phyloP scores from a whole-genome alignment of 208 protist genomes.

The Trypanosoma mega region DNA sequence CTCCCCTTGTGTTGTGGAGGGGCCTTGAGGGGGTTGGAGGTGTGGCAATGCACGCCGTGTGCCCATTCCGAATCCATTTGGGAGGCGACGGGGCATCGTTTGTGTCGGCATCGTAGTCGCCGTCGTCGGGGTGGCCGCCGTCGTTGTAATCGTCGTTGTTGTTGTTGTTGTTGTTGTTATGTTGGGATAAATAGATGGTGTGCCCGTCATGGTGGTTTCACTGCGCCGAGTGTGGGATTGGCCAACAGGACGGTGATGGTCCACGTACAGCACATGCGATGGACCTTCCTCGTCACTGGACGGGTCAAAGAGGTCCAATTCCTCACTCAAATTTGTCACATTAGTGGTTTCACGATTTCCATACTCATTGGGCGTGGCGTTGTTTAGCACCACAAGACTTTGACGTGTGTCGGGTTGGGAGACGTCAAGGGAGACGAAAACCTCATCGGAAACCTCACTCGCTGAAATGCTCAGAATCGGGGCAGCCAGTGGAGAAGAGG shows the following conservation, averaged over 20 bases:
- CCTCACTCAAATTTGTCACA: neutral
- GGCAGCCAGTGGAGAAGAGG: conserved; percentile 10
- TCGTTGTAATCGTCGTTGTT: neutral
- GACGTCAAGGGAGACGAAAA: conserved; percentile 24
- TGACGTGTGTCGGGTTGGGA: neutral
- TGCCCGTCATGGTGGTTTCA: no score
- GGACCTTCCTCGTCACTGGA: conserved; percentile 21
- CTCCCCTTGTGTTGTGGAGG: neutral
- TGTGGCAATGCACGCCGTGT: neutral
- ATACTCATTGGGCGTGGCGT: no score
- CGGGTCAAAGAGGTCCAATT: conserved; percentile 1
- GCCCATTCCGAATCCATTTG: neutral
- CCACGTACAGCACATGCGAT: conserved; percentile 12
- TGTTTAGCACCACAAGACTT: no score
- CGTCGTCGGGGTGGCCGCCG: no score
- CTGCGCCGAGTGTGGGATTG: neutral
- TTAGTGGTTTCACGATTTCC: conserved; percentile 14
- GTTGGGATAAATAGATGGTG: no score
- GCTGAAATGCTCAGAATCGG: conserved; percentile 25
- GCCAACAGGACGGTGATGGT: conserved; percentile 13
- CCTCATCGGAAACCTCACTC: conserved; percentile 28
- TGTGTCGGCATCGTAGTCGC: conserved; percentile 2
- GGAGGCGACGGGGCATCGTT: neutral
- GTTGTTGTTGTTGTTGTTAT: neutral
- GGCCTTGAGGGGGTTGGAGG: neutral